These are phyloP conservation scores for Cyclotella atomus DNA, from an alignment of 108 stramenopile genomes.

Conservation along the genomic window DNA sequence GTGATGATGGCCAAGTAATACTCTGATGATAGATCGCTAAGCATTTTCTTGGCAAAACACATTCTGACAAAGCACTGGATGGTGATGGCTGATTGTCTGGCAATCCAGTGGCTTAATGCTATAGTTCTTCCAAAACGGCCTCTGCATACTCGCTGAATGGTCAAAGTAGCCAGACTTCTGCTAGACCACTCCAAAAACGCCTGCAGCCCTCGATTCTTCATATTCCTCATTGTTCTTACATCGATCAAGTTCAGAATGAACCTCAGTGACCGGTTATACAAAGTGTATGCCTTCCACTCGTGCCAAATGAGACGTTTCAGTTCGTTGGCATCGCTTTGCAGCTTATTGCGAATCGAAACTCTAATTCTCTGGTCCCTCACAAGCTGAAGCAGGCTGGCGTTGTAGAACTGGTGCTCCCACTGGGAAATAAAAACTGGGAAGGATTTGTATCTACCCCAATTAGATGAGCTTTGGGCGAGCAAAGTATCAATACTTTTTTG, in stretches of 20 bases:
- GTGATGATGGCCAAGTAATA: constrained; percentile 23
- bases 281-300: constrained; percentile 9
- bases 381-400: constrained; percentile 1
- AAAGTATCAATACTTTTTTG: constrained; percentile 12
- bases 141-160: constrained; percentile 26
- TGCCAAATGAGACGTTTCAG: constrained; percentile 2
- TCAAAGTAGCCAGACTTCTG: constrained; percentile 7
- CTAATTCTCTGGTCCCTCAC: constrained; percentile 13
- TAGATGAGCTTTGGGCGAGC: constrained; percentile 11
- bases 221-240: not conserved
- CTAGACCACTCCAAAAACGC: constrained; percentile 16
- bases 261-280: constrained; percentile 18
- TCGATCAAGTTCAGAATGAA: constrained; percentile 7
- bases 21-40: not conserved
- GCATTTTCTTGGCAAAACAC: constrained; percentile 17
- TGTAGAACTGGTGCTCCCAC: constrained; percentile 39
- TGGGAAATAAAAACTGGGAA: constrained; percentile 22
- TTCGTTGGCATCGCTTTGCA: constrained; percentile 11
- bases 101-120: not conserved
- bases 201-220: constrained; percentile 13
- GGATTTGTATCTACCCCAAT: constrained; percentile 15
- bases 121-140: constrained; percentile 27
- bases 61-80: constrained; percentile 30
- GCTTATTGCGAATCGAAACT: constrained; percentile 22
- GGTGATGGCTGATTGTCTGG: constrained; percentile 14